phyloP scores from a whole-genome alignment of 2,329 filamentous ascomycete genomes.

The Fusarium sp. region DNA sequence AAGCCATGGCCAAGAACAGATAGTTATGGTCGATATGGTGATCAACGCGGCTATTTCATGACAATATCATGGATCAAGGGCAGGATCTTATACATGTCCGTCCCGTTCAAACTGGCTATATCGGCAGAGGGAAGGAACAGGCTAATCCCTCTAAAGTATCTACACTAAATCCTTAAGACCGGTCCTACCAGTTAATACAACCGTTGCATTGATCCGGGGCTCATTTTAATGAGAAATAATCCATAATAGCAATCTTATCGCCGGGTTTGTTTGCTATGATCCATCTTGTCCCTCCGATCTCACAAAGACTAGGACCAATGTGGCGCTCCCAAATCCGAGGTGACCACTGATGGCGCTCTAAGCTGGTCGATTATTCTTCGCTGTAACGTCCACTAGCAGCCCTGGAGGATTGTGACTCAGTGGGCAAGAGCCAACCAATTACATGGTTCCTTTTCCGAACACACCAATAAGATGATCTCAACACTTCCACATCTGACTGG shows the following conservation, averaged over 20 bases:
- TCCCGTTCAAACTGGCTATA: not conserved
- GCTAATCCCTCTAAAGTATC: not conserved
- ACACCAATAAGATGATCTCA: not conserved
- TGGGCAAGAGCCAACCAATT: not conserved
- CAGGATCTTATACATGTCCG: not conserved
- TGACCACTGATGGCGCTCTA: not conserved
- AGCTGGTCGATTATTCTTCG: not conserved
- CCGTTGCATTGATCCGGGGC: accelerated
- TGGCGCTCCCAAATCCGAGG: not conserved
- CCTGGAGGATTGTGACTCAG: not conserved
- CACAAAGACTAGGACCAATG: not conserved
- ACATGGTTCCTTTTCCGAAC: slow-evolving; percentile 1
- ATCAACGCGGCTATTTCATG: accelerated
- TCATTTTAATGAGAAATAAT: too few relatives aligned
- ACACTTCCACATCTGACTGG: too few relatives aligned
- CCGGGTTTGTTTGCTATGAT: accelerated
- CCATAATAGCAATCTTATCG: not conserved
- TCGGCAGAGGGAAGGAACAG: not conserved
- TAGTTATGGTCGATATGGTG: accelerated
- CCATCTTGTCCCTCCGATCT: accelerated
- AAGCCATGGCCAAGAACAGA: accelerated
- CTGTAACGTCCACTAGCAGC: too few relatives aligned
- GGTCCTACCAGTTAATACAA: accelerated
- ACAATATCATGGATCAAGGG: not conserved
- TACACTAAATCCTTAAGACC: not conserved